Conservation (phyloP, 148 eudicot species). For the Rhododendron ferrugineum region DNA sequence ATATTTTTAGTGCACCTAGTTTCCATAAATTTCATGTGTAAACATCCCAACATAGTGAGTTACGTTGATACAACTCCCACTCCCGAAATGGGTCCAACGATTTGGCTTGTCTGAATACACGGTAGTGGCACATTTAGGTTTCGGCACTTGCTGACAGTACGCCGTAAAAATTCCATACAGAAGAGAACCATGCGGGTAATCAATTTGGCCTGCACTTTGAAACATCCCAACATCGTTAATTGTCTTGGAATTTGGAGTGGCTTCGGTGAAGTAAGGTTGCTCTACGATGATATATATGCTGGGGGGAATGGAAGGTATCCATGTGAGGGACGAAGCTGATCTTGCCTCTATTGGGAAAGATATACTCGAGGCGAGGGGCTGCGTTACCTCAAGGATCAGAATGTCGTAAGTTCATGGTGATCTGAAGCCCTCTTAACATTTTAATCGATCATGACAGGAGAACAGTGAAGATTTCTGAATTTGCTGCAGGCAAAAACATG, state of each 20-base stretch:
- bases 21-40: too few species aligned
- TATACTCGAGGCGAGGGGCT: too few species aligned
- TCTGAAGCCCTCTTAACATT: not conserved
- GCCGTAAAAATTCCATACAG: not conserved
- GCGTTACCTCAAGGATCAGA: too few species aligned
- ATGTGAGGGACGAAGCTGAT: not conserved
- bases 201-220: not conserved
- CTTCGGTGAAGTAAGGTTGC: not conserved
- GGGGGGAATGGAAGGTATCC: not conserved
- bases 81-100: not conserved
- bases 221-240: not conserved
- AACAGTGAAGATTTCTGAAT: not conserved
- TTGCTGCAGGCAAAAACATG: not conserved
- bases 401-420: not conserved
- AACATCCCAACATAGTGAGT: too few species aligned
- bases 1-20: too few species aligned
- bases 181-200: not conserved
- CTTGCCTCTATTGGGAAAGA: not conserved
- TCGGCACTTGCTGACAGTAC: not conserved
- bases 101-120: not conserved
- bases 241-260: not conserved
- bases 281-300: not conserved
- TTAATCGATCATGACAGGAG: not conserved
- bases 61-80: conserved; percentile 1
- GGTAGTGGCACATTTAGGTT: not conserved